Base-by-base conservation (phyloP, 345 rosid genomes). In the Populus davidiana region DNA sequence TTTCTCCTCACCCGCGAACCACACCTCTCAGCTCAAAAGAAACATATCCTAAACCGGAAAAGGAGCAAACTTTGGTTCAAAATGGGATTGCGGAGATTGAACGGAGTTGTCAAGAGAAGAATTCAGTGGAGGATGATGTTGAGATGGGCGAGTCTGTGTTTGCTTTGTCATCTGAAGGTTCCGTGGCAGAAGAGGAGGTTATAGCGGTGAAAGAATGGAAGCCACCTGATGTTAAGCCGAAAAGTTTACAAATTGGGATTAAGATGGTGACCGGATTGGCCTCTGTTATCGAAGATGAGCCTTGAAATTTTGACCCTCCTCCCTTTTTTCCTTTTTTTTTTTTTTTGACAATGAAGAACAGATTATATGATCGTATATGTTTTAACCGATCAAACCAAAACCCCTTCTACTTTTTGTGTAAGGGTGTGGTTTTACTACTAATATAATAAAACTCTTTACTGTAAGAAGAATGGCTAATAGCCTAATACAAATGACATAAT, bases 201-300 rank as follows among this genome's bases (percentile, higher is more conserved):
- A 54, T 50, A 52, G 77, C 6, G 52, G 71, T 50, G 44, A 69
- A 62, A 52, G 84, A 72, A 50, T 86, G 90, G 87, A 84, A 84
- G 75, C 85, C 88, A 29, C 87, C 86, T 18, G 87, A 82, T 72
- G 64, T 82, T 70, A 88, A 88, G 80, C 85, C 88, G 59, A 89
- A 76, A 84, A 81, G 85, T 74, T 71, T 75, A 52, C 85, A 56
- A 77, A 76, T 38, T 67, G 90, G 90, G 61, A 77, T 82, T 5
- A 85, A 79, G 84, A 79, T 86, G 13, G 87, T 86, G 20, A 83
- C 90, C 61, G 93, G 92, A 35, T 86, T 91, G 84, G 87, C 96
- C 65, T 84, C 90, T 3, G 83, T 88, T 16, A 86, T 89, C 27
- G 87, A 80, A 67, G 86, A 75, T 70, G 39, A 78, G 54, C 71